A percentile compares a stretch with the other conserved stretches of the same genome.
phyloP scores from a whole-genome alignment of 1,139 yeast species.

The Suhomyces chickasaworum region DNA sequence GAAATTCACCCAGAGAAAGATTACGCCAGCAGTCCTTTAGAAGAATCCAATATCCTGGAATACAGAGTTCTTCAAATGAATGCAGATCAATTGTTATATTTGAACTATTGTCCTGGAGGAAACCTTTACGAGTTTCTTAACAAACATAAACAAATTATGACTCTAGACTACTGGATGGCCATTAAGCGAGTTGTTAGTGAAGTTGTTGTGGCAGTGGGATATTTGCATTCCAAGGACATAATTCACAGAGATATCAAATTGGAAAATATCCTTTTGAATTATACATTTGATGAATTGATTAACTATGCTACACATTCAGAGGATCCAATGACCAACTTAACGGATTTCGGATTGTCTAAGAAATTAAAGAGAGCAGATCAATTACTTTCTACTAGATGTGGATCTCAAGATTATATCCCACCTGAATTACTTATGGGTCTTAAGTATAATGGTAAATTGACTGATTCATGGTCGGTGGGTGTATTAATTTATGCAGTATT shows the following conservation, averaged over 20 bases:
- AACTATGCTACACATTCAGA: conserved; percentile 16
- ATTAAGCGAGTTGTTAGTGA: conserved; percentile 70
- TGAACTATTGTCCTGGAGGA: conserved; percentile 83
- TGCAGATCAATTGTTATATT: conserved; percentile 54
- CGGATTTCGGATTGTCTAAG: conserved; percentile 89
- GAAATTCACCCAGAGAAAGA: conserved; percentile 13
- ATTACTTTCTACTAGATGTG: conserved; percentile 81
- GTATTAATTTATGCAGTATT: conserved; percentile 81
- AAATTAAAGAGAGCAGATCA: conserved; percentile 60
- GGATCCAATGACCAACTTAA: conserved; percentile 58
- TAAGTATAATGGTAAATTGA: conserved; percentile 83
- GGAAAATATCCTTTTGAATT: conserved; percentile 70
- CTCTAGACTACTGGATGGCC: conserved; percentile 44
- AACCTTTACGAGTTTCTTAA: conserved; percentile 68
- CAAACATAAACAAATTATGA: conserved; percentile 21
- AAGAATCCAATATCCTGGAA: conserved; percentile 20
- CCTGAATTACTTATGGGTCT: conserved; percentile 91
- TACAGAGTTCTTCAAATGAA: conserved; percentile 27
- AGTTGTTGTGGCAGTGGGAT: conserved; percentile 65
- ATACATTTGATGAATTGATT: conserved; percentile 30
- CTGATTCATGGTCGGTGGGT: conserved; percentile 94
- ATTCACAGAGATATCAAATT: conserved; percentile 89
- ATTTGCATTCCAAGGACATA: conserved; percentile 64
- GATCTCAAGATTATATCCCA: conserved; percentile 92
- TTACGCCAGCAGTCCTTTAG: conserved; percentile 6